Evolutionary conservation across 1,284 basidiomycete species (phyloP), one percentile per base, ranked within the genome.

Genomic region (Rugosomyces carneus): DNA sequence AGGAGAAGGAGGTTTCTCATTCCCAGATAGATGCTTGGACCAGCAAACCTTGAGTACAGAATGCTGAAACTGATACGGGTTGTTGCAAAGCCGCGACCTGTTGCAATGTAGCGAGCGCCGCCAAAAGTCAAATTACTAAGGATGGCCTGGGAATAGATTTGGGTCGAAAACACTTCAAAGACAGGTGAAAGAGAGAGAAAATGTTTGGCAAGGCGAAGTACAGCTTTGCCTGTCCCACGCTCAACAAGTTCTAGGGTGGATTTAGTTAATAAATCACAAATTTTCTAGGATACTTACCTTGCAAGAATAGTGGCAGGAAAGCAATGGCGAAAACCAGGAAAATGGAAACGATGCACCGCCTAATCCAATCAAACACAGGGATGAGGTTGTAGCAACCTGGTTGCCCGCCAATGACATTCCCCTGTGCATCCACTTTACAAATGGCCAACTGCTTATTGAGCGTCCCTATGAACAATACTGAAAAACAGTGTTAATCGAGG

Each of bases 241-340:
- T 97, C 94, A 45, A 93, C 87, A 45, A 97, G 75, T 71, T 97
- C 93, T 93, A 56, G 0, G 41, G 29, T 37, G 37, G 27, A 36
- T 35, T 42, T 26, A 36, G 44, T 20, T 20, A 15, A 47, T n/a
- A 1, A 20, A 15, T 31, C 19, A 34, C 0, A 27, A 3, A 51
- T 31, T 43, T 13, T n/a, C 1, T 37, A 23, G 23, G 5, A 16
- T 45, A 64, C 71, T 45, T 61, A 90, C 90, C 90, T 83, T 95
- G 91, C 55, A 97, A 75, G 77, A 97, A 97, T 51, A 97, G 70
- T 5, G 93, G 92, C 62, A 95, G 76, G 76, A 95, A 96, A 26
- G 92, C 89, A 58, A 97, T 92, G 74, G 93, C 86, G 77, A 96
- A 96, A 53, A 97, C 93, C 70, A 97, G 78, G 77, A 97, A 96